Evolutionary conservation across 2,329 filamentous ascomycete species (phyloP).

Genomic region (Ascocoryne sarcoides): DNA sequence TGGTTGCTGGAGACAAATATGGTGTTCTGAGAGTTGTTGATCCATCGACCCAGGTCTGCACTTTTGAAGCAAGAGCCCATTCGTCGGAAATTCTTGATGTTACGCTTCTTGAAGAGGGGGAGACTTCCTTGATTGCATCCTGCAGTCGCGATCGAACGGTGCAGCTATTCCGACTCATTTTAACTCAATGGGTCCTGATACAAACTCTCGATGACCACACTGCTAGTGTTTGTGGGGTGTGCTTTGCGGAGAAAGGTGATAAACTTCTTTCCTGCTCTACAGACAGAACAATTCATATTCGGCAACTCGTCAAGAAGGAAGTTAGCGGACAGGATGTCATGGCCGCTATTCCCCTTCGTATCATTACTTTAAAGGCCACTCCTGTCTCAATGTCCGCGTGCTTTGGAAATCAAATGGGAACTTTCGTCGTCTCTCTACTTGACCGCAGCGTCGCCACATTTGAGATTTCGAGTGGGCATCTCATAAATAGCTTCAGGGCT

Average conservation of each 20-base stretch:
- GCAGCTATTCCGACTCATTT: conserved; percentile 65
- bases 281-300: conserved; percentile 77
- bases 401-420: conserved; percentile 43
- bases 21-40: conserved; percentile 72
- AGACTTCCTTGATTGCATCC: conserved; percentile 63
- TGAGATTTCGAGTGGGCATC: conserved; percentile 58
- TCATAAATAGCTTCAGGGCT: conserved; percentile 69
- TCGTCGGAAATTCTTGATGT: conserved; percentile 78
- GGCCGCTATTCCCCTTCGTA: conserved; percentile 68
- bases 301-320: conserved; percentile 67
- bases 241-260: conserved; percentile 61
- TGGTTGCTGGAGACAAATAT: conserved; percentile 78
- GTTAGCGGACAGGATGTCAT: conserved; percentile 49
- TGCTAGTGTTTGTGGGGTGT: conserved; percentile 69
- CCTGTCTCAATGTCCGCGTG: conserved; percentile 75
- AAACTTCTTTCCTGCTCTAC: conserved; percentile 76
- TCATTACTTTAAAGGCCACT: conserved; percentile 76
- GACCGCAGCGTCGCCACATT: conserved; percentile 54
- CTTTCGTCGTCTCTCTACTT: conserved; percentile 49
- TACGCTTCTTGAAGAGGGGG: conserved; percentile 55
- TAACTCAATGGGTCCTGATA: conserved; percentile 61
- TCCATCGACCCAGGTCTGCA: conserved; percentile 46
- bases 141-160: conserved; percentile 86
- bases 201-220: conserved; percentile 92
- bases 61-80: conserved; percentile 76